Conservation (phyloP, 306 rosid genomes). For the Fragaria nilgerrensis region DNA sequence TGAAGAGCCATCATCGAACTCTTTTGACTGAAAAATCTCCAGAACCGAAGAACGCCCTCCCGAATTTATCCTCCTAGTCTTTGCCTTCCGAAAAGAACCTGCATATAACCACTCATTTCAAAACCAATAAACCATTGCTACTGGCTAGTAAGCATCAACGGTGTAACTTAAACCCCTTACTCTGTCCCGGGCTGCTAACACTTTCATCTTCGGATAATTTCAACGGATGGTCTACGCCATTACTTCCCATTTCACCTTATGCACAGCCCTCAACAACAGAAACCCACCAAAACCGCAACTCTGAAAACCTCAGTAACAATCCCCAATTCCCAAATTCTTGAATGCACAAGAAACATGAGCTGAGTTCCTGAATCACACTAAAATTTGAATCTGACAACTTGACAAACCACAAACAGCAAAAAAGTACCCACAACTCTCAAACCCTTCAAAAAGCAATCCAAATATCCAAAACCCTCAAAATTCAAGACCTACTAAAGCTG, state of each 20-base stretch:
- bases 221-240: constrained; percentile 37
- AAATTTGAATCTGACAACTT: not conserved
- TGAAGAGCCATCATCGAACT: constrained; percentile 37
- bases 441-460: constrained; percentile 13
- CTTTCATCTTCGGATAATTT: constrained; percentile 28
- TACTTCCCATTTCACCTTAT: constrained; percentile 34
- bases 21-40: constrained; percentile 31
- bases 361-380: constrained; percentile 7
- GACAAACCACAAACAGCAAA: not conserved
- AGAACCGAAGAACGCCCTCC: constrained; percentile 3
- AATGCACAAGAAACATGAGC: constrained; percentile 1
- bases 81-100: constrained; percentile 28
- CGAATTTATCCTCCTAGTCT: constrained; percentile 22
- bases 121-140: constrained; percentile 14
- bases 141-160: constrained; percentile 22
- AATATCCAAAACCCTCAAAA: constrained; percentile 6
- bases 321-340: constrained; percentile 21
- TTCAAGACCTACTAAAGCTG: not conserved
- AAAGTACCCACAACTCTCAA: constrained; percentile 12
- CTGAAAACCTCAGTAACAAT: constrained; percentile 15
- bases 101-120: constrained; percentile 19
- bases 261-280: constrained; percentile 1
- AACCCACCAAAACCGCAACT: constrained; percentile 12
- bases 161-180: constrained; percentile 25
- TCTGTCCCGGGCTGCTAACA: constrained; percentile 22